phyloP scores from a whole-genome alignment of 2,329 filamentous ascomycete species.

The Calonectria montana region DNA sequence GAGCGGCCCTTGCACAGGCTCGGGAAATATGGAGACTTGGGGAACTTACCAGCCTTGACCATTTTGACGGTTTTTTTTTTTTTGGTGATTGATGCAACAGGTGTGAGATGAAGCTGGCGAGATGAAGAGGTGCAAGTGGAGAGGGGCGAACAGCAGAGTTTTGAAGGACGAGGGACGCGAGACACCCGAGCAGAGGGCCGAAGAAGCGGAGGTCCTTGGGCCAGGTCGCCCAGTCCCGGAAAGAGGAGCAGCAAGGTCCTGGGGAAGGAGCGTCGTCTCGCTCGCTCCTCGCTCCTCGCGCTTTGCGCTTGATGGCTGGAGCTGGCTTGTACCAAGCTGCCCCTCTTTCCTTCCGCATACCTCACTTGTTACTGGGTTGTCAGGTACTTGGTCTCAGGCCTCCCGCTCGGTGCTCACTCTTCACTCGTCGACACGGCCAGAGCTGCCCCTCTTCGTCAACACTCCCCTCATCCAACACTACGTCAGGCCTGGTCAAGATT shows the following conservation, averaged over 20 bases:
- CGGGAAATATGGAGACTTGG: conserved; percentile 11
- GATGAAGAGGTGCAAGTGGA: conserved; percentile 36
- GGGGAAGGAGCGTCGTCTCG: conserved; percentile 7
- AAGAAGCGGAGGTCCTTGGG: conserved; percentile 33
- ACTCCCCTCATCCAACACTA: not conserved
- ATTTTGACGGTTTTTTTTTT: conserved; percentile 76
- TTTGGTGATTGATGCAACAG: conserved; percentile 28
- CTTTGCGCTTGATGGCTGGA: conserved; percentile 12
- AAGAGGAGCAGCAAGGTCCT: conserved; percentile 3
- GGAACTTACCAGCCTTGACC: conserved; percentile 92
- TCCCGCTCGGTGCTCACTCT: not conserved
- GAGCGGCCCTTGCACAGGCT: conserved; percentile 33
- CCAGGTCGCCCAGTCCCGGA: conserved; percentile 31
- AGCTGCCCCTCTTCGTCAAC: conserved; percentile 8
- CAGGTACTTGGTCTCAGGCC: not conserved
- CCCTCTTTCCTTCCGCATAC: conserved; percentile 1
- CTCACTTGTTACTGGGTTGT: not conserved
- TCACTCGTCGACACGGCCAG: not conserved
- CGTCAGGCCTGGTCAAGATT: not conserved
- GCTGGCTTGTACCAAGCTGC: conserved; percentile 8
- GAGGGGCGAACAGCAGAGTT: conserved; percentile 40
- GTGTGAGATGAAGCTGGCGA: conserved; percentile 32
- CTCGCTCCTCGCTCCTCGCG: conserved; percentile 13
- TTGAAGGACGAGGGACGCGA: conserved; percentile 32
- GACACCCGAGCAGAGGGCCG: conserved; percentile 3